Percentiles rank a stretch among this genome's conserved stretches.
These are phyloP conservation scores for Pseudogymnoascus sp. DNA, from an alignment of 2,329 filamentous ascomycete species.

Conservation along the genomic window DNA sequence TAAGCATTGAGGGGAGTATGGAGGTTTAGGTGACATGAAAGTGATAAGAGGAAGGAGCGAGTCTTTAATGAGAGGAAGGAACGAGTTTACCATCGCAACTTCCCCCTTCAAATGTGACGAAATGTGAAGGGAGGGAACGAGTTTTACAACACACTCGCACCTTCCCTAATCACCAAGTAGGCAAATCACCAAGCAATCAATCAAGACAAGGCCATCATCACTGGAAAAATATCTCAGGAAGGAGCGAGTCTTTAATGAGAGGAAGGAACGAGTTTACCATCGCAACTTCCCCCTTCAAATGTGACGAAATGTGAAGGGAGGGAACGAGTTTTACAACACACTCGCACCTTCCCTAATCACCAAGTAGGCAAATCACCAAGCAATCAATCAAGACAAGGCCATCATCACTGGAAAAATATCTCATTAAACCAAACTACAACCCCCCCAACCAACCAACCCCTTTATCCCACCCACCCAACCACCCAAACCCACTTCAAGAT, in stretches of 20 bases:
- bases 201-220: not conserved
- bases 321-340: not conserved
- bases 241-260: not conserved
- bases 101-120: not conserved
- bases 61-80: not conserved
- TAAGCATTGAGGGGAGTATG: not conserved
- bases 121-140: not conserved
- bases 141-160: too few relatives aligned
- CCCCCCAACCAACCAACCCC: not conserved
- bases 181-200: too few relatives aligned
- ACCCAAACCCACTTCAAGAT: not conserved
- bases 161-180: not conserved
- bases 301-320: not conserved
- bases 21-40: not conserved
- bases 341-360: not conserved
- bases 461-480: not conserved
- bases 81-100: not conserved
- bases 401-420: not conserved
- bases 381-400: not conserved
- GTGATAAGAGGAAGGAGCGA: not conserved
- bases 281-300: not conserved
- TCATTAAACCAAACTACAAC: not conserved
- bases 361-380: not conserved
- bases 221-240: not conserved
- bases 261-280: not conserved